These are phyloP conservation scores for Leccinum ochraceum DNA, from an alignment of 768 basidiomycete genomes.

Conservation along the genomic window DNA sequence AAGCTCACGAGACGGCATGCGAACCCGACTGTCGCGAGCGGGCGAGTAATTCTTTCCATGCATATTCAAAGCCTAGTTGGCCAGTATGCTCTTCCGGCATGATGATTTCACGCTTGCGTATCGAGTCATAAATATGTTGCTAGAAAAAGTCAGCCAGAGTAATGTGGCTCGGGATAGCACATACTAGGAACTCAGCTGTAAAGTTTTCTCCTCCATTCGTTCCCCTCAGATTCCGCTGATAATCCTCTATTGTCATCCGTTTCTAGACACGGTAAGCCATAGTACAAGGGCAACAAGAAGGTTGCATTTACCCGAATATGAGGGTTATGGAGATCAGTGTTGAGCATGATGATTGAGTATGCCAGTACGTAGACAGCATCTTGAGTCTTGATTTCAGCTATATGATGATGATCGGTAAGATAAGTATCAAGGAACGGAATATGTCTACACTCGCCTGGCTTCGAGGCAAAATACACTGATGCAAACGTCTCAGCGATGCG, in stretches of 20 bases:
- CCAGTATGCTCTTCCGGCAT: conserved; percentile 98
- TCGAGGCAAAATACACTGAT: conserved; percentile 81
- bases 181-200: conserved; percentile 79
- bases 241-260: conserved; percentile 96
- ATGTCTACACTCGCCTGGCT: conserved; percentile 55
- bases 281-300: conserved; percentile 1
- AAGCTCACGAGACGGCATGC: conserved; percentile 20
- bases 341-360: conserved; percentile 97
- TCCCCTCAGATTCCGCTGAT: conserved; percentile 87
- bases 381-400: conserved; percentile 86
- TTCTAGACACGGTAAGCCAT: conserved; percentile 52
- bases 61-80: conserved; percentile 96
- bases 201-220: conserved; percentile 89
- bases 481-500: conserved; percentile 96
- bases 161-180: conserved; percentile 18
- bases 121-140: conserved; percentile 92
- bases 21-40: conserved; percentile 80
- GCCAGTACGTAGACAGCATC: conserved; percentile 94
- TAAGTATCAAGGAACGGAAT: background rate
- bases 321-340: conserved; percentile 95
- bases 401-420: background rate
- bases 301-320: conserved; percentile 71
- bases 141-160: conserved; percentile 34
- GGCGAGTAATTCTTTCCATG: conserved; percentile 93
- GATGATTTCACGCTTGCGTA: conserved; percentile 91